Evolutionary conservation across 176 grass and related monocot genomes (phyloP).

Genomic region (Saccharum officinarum): DNA sequence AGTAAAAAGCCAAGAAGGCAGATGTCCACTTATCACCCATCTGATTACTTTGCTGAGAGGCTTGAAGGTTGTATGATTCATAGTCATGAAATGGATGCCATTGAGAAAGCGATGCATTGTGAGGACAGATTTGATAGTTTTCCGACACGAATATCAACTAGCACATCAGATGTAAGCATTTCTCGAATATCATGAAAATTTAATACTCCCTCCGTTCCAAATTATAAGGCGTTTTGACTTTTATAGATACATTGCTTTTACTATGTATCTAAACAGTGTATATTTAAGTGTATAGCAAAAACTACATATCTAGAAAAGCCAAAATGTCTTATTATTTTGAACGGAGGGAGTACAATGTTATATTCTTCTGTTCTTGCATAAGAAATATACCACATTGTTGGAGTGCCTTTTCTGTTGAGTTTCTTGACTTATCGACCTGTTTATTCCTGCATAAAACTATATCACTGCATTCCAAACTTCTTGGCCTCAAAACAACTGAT

Average conservation of each 20-base stretch:
- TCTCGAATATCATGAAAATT: not conserved
- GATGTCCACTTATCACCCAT: constrained; percentile 24
- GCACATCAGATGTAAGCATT: constrained; percentile 34
- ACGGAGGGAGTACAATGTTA: not conserved
- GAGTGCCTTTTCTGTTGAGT: not conserved
- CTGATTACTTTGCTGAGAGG: constrained; percentile 19
- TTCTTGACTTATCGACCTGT: not conserved
- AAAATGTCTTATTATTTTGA: too few species aligned
- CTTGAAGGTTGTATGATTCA: constrained; percentile 17
- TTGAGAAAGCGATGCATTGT: constrained; percentile 10
- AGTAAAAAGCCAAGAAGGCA: constrained; percentile 55
- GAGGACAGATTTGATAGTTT: constrained; percentile 12
- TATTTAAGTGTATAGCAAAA: too few species aligned
- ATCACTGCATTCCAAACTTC: not conserved
- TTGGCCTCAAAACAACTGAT: constrained; percentile 15
- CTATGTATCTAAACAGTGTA: too few species aligned
- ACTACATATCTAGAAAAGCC: too few species aligned
- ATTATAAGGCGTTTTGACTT: too few species aligned
- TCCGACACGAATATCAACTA: constrained; percentile 22
- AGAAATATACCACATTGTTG: not conserved
- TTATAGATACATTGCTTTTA: too few species aligned
- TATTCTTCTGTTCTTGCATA: constrained; percentile 5
- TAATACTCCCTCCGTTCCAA: not conserved
- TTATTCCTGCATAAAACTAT: constrained; percentile 2
- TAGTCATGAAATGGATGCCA: constrained; percentile 1